phyloP scores from a whole-genome alignment of 805 yeast genomes.

The Lipomyces japonicus region DNA sequence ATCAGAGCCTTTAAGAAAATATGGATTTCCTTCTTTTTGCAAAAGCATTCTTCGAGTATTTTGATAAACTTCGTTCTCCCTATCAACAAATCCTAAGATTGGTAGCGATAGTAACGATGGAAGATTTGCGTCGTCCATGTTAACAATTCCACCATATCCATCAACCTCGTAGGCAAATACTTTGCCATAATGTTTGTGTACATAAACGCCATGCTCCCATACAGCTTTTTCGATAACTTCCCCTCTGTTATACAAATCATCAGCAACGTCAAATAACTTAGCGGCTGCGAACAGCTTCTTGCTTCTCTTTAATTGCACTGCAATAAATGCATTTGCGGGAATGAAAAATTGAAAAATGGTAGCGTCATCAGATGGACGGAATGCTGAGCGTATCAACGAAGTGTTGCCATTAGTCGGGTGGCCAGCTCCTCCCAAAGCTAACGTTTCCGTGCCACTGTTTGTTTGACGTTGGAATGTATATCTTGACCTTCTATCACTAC shows the following conservation, averaged over 20 bases:
- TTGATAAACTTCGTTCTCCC: conserved; percentile 58
- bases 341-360: conserved; percentile 73
- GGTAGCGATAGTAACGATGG: conserved; percentile 76
- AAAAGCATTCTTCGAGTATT: conserved; percentile 77
- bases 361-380: conserved; percentile 87
- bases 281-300: conserved; percentile 28
- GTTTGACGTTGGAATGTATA: conserved; percentile 75
- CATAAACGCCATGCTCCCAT: conserved; percentile 57
- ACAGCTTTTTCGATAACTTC: conserved; percentile 52
- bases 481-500: conserved; percentile 40
- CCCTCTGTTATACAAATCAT: conserved; percentile 41
- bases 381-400: conserved; percentile 75
- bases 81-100: conserved; percentile 60
- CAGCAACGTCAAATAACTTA: conserved; percentile 28
- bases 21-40: conserved; percentile 70
- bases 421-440: conserved; percentile 74
- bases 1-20: conserved; percentile 56
- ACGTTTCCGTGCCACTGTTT: conserved; percentile 70
- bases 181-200: conserved; percentile 65
- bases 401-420: conserved; percentile 72
- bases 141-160: conserved; percentile 68
- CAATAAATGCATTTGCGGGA: conserved; percentile 79
- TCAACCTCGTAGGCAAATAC: conserved; percentile 89
- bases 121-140: conserved; percentile 85
- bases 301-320: conserved; percentile 48